Evolutionary conservation across 2,329 filamentous ascomycete genomes (phyloP), one percentile per base, ranked within the genome.

Genomic region (Alternaria novae-zelandiae): DNA sequence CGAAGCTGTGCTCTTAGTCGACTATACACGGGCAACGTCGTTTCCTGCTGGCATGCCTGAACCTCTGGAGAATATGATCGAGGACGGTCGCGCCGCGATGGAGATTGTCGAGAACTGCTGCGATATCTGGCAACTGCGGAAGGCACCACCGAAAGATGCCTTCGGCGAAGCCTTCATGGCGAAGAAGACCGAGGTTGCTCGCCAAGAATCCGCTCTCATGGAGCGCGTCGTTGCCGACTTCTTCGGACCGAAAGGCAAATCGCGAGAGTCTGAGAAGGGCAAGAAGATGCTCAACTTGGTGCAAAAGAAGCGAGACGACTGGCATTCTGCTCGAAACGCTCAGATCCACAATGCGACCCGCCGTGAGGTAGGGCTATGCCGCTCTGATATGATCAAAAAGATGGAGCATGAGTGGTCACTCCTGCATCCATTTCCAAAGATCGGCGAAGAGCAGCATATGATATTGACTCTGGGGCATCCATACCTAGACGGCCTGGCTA

Each of bases 81-180:
- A 54, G 8, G 70, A 72, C 15, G 54, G 54, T 2, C 43, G 46
- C 13, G 36, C 58, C 13, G 59, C 43, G 5, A 67, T 72, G 64
- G 54, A 64, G n/a, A 21, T 72, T 8, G 54, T 70, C 10, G 67
- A 65, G 28, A 53, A 58, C n/a, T 72, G 67, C 54, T 67, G 68
- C 30, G 63, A 70, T 44, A 60, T 72, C 15, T 72, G 67, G 70
- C 54, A 54, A 3, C 36, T 72, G 9, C 68, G 68, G 15, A 65
- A 68, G 21, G 63, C 55, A 11, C 60, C 64, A 6, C 51, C 54
- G 2, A 54, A 55, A 12, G 57, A 66, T 20, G 54, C 61, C 3
- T 26, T 11, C 2, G 44, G 30, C 23, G 62, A 71, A 30, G 46
- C 44, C 9, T 49, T 50, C 4, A 63, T 67, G 57, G 32, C 54